Conservation (phyloP, 2,329 filamentous ascomycete genomes). For the Trichoderma brevicompactum region DNA sequence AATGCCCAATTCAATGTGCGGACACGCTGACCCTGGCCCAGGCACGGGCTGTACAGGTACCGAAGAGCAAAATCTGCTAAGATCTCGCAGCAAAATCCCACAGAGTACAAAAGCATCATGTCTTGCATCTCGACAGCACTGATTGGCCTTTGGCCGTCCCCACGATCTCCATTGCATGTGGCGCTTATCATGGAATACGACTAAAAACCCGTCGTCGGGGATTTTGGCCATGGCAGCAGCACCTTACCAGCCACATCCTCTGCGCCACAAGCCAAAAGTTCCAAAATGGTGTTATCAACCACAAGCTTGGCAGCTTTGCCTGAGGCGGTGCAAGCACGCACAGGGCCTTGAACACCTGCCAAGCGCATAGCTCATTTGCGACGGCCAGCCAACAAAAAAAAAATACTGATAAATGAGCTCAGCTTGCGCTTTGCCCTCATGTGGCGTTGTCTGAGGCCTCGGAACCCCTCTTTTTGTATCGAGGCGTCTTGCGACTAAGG, state of each 20-base stretch:
- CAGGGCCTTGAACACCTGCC: background rate
- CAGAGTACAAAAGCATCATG: constrained; percentile 8
- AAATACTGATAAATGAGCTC: background rate
- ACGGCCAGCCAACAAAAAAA: background rate
- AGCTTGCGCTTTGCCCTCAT: background rate
- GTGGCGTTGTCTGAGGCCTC: background rate
- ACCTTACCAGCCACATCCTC: constrained; percentile 9
- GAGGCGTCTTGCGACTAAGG: background rate
- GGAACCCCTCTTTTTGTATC: background rate
- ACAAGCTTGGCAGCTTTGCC: constrained; percentile 7
- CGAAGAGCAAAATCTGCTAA: background rate
- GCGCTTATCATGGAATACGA: constrained; percentile 12
- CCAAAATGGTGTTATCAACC: background rate
- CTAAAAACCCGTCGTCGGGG: background rate
- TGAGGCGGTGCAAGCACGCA: background rate
- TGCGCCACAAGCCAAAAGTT: constrained; percentile 7
- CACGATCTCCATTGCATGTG: constrained; percentile 28
- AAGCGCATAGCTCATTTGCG: background rate
- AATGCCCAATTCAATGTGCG: too few relatives aligned
- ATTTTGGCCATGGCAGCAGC: background rate
- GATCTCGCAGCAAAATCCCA: constrained; percentile 3
- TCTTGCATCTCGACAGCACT: constrained; percentile 19
- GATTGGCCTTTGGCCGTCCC: constrained; percentile 18
- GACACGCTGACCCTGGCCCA: too few relatives aligned
- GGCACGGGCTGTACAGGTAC: background rate